Evolutionary conservation across 2,329 filamentous ascomycete species (phyloP).

Genomic region (Sclerotinia subarctica): DNA sequence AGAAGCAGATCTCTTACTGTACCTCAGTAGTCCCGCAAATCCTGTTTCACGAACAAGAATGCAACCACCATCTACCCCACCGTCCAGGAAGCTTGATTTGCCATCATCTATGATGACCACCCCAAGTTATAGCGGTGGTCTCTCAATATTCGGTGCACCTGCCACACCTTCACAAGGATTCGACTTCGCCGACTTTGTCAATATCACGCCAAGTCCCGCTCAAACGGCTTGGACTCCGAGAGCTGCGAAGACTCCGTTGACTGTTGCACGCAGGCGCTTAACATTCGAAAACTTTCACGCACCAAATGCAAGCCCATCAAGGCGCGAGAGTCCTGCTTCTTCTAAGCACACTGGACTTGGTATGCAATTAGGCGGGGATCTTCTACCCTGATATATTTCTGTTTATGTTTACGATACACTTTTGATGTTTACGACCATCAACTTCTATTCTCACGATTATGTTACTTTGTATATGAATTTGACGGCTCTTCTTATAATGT

Average conservation of each 20-base stretch:
- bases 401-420: constrained; percentile 12
- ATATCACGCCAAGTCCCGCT: constrained; percentile 92
- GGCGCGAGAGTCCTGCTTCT: constrained; percentile 30
- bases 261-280: constrained; percentile 32
- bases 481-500: constrained; percentile 22
- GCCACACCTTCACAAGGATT: constrained; percentile 80
- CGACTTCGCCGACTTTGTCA: constrained; percentile 96
- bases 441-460: constrained; percentile 57
- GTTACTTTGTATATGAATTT: constrained; percentile 24
- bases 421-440: constrained; percentile 17
- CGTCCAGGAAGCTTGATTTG: constrained; percentile 65
- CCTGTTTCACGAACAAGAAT: constrained; percentile 52
- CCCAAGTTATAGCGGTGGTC: constrained; percentile 62
- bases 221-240: constrained; percentile 69
- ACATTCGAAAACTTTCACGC: constrained; percentile 34
- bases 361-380: constrained; percentile 64
- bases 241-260: constrained; percentile 34
- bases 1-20: constrained; percentile 76
- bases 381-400: constrained; percentile 46
- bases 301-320: constrained; percentile 28
- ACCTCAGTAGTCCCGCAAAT: constrained; percentile 81
- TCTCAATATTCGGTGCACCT: constrained; percentile 64
- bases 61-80: constrained; percentile 73
- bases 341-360: constrained; percentile 52
- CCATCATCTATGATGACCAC: constrained; percentile 90